phyloP scores from a whole-genome alignment of 495 filamentous ascomycete species.

The Annulohypoxylon bovei region DNA sequence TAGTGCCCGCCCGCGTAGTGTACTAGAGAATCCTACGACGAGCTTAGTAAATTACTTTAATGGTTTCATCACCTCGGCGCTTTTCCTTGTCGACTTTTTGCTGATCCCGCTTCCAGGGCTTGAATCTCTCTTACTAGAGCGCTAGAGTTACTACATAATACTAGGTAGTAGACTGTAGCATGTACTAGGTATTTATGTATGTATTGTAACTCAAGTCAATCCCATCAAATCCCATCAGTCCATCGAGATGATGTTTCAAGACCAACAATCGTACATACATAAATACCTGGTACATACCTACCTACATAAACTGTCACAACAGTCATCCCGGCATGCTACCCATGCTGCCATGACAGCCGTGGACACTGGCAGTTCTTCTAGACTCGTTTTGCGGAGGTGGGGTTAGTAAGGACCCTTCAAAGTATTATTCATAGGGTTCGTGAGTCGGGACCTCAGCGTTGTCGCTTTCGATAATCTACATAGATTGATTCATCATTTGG shows the following conservation, averaged over 20 bases:
- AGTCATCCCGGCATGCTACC: background rate
- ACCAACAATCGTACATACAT: conserved; percentile 4
- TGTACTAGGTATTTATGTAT: background rate
- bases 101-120: conserved; percentile 12
- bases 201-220: conserved; percentile 17
- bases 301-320: background rate
- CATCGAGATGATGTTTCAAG: conserved; percentile 25
- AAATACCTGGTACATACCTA: background rate
- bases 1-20: conserved; percentile 4
- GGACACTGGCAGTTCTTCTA: background rate
- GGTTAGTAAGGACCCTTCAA: conserved; percentile 18
- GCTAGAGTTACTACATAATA: background rate
- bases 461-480: conserved; percentile 44
- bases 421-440: conserved; percentile 26
- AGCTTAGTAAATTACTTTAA: conserved; percentile 31
- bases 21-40: conserved; percentile 23
- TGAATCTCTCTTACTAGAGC: background rate
- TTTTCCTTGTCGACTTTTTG: conserved; percentile 24
- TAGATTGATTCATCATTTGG: conserved; percentile 45
- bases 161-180: background rate
- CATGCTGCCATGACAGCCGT: background rate
- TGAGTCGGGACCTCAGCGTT: conserved; percentile 33
- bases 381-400: conserved; percentile 15
- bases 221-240: no score
- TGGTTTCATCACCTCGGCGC: conserved; percentile 36